These are phyloP conservation scores for Phylloporus arenicola DNA, from an alignment of 768 basidiomycete genomes.

Conservation along the genomic window DNA sequence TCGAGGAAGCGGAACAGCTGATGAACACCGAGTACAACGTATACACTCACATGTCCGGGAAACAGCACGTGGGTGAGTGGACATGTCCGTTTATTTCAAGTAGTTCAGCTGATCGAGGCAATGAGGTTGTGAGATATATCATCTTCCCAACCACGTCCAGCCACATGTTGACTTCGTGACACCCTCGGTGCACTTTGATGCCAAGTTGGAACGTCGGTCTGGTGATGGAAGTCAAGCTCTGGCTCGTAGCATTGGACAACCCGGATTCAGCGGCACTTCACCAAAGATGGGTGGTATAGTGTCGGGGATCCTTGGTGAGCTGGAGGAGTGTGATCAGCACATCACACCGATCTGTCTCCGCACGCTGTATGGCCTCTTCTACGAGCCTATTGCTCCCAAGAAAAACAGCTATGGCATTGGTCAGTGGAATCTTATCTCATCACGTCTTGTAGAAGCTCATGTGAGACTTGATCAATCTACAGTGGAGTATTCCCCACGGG, in stretches of 20 bases:
- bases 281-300: slow-evolving; percentile 17
- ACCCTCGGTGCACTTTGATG: too few relatives aligned
- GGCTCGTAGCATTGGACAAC: slow-evolving; percentile 14
- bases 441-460: not conserved
- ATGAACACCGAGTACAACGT: slow-evolving; percentile 32
- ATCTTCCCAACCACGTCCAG: slow-evolving; percentile 30
- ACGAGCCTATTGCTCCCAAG: slow-evolving; percentile 21
- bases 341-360: too few relatives aligned
- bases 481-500: slow-evolving; percentile 31
- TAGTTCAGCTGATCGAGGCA: not conserved
- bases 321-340: too few relatives aligned
- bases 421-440: slow-evolving; percentile 2
- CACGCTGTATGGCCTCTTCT: slow-evolving; percentile 22
- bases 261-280: slow-evolving; percentile 3
- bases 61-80: slow-evolving; percentile 21
- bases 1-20: slow-evolving; percentile 30
- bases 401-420: slow-evolving; percentile 33
- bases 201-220: too few relatives aligned
- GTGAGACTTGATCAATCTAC: not conserved
- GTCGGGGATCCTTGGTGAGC: slow-evolving; percentile 16
- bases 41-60: slow-evolving; percentile 23
- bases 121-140: slow-evolving; percentile 29
- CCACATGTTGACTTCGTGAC: too few relatives aligned
- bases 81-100: not conserved
- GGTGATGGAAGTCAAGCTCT: too few relatives aligned